Evolutionary conservation across 2,329 filamentous ascomycete genomes (phyloP), one percentile per base, ranked within the genome.

Genomic region (Aspergillus unguis): DNA sequence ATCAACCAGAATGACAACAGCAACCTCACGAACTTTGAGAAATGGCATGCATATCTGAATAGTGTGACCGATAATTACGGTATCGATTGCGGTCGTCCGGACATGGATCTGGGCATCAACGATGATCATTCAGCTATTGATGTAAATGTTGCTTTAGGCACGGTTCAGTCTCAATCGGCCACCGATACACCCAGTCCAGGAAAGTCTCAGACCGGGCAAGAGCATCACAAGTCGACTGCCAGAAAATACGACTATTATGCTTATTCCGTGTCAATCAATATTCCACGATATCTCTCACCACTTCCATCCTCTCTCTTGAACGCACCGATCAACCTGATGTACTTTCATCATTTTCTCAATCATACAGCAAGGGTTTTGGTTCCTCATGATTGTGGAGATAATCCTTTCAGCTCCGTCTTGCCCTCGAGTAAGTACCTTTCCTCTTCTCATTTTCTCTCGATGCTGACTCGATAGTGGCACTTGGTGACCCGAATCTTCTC

Each of bases 241-340:
- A 80, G 80, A 37, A 77, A 77, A 32, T 80, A 80, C 9, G 84
- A 83, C 2, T 92, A 92, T 63, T 92, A 92, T 69, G 78, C 80
- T 9, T 81, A 81, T 33, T 85, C 86, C 0, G 85, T 91, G 0
- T 74, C 80, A 1, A 85, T 92, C 57, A 80, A 78, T 53, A 83
- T 85, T 26, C 77, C 81, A 2, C 79, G 80, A 55, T 76, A 76
- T 47, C 67, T 86, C 31, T 82, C 78, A 52, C 78, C 78, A 2
- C 66, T 86, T 25, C 84, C 84, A 4, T 62, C 73, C 3, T 72
- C 80, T 7, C 73, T 91, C 29, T 71, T 81, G 40, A 81, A 86
- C 35, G 92, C 90, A 61, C 86, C 84, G 1, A 92, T 92, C 82
- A 92, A 94, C 63, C 70, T 94, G 56, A 78, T 94, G 59, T 86